Evolutionary conservation across 306 rosid species (phyloP), one percentile per base, ranked within the genome.

Genomic region (Corylus heterophylla): DNA sequence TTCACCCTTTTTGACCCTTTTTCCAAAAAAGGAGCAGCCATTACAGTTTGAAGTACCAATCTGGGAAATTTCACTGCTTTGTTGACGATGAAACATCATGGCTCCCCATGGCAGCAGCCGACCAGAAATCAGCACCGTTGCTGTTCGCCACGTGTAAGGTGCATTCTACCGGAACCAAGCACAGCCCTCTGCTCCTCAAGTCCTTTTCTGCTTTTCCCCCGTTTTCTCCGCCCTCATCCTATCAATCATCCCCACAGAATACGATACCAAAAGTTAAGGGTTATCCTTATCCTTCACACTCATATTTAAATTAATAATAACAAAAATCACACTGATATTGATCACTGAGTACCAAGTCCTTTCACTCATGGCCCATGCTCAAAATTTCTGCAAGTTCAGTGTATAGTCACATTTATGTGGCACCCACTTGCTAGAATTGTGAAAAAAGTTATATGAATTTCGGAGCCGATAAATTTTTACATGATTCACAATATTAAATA

Each of bases 51-150:
- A 37, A 5, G 7, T 12, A 6, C 4, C 13, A 5, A 37, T 37
- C 8, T 17, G 3, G 2, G 37, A 2, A 14, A 44, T 52, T 52
- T 73, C 59, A 58, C 70, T n/a, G 1, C 54, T 80, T 85, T 66
- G 74, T 52, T 3, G 55, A 12, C 18, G 85, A 74, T 18, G 90
- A 52, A 61, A 17, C 75, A 70, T 78, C 72, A 64, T 78, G 69
- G 78, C 64, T 83, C 55, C 72, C 87, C 90, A 86, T 79, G 2
- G 87, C 79, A 6, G 98, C 81, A 11, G 98, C 89, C 48, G 97
- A 91, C 98, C 98, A 95, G 78, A 89, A 91, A 88, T 95, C 98
- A 59, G 98, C 98, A 61, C 97, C 97, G 25, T 93, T 95, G 89
- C 66, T 83, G 52, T 86, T 72, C 0, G 86, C 90, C 85, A 91